Conservation (phyloP, 140 eudicot species). For the Senecio squalidus region DNA sequence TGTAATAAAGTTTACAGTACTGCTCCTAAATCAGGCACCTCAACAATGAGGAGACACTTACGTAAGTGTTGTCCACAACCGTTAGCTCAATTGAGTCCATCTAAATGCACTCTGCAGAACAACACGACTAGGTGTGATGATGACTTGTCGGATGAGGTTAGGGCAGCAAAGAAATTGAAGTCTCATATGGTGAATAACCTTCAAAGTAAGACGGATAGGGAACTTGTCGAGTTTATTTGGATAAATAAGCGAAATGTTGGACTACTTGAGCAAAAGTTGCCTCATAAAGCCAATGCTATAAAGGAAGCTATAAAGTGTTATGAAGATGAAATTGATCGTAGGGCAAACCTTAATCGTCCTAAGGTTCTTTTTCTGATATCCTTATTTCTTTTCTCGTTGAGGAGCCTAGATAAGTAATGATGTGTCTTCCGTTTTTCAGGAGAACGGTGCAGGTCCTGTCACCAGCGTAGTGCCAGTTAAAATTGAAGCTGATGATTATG, state of each 20-base stretch:
- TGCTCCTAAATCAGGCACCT: slow-evolving; percentile 24
- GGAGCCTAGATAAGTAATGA: not conserved
- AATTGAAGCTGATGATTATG: slow-evolving; percentile 23
- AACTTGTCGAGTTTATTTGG: slow-evolving; percentile 30
- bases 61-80: slow-evolving; percentile 28
- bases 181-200: slow-evolving; percentile 13
- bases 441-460: slow-evolving; percentile 9
- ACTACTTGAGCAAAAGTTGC: slow-evolving; percentile 29
- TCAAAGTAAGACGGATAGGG: slow-evolving; percentile 23
- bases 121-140: not conserved
- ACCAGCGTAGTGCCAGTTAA: slow-evolving; percentile 11
- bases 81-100: slow-evolving; percentile 8
- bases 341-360: slow-evolving; percentile 22
- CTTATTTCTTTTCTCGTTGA: not conserved
- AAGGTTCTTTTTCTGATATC: slow-evolving; percentile 20
- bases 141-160: slow-evolving; percentile 17
- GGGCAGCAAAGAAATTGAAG: slow-evolving; percentile 20
- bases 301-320: slow-evolving; percentile 30
- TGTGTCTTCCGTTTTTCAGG: slow-evolving; percentile 11
- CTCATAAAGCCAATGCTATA: slow-evolving; percentile 28
- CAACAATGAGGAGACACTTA: slow-evolving; percentile 30
- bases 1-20: slow-evolving; percentile 15
- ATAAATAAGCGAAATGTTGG: slow-evolving; percentile 33
- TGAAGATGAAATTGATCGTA: slow-evolving; percentile 26
- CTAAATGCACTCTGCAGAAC: not conserved